Percentiles rank a stretch among this genome's conserved stretches.
Conservation (phyloP, 2,329 filamentous ascomycete genomes). For the Plenodomus biglobosus region DNA sequence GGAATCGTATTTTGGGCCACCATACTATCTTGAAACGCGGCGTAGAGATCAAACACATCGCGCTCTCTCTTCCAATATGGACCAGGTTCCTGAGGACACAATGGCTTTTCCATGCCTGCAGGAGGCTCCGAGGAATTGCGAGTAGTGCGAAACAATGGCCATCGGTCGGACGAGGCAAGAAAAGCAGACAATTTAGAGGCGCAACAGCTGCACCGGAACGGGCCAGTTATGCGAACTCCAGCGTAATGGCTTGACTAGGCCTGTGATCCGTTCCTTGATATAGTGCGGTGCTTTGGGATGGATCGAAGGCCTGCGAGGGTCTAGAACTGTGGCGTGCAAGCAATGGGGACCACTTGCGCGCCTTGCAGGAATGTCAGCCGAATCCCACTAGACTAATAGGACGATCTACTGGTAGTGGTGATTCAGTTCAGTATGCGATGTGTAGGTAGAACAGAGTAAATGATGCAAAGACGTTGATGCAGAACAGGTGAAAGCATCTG, state of each 20-base stretch:
- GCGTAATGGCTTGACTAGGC: background rate
- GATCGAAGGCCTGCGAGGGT: background rate
- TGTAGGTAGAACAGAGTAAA: background rate
- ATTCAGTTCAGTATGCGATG: background rate
- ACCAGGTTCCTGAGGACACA: background rate
- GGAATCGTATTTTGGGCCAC: background rate
- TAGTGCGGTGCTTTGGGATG: background rate
- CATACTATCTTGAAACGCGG: conserved; percentile 12
- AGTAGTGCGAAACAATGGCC: background rate
- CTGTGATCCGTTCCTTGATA: background rate
- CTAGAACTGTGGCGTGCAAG: background rate
- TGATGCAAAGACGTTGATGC: background rate
- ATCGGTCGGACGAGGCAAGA: background rate
- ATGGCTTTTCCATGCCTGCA: background rate
- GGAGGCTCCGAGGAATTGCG: background rate
- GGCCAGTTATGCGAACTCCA: background rate
- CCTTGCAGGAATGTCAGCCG: background rate
- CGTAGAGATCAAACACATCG: conserved; percentile 16
- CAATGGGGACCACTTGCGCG: background rate
- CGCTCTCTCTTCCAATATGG: conserved; percentile 12
- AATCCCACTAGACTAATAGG: background rate
- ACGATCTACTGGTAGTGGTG: background rate
- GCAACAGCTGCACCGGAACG: background rate
- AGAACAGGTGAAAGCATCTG: no score
- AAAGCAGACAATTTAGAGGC: background rate